Percentiles rank a stretch among this genome's conserved stretches.
Evolutionary conservation across 331 rosid genomes (phyloP).

Genomic region (Phaseolus coccineus): DNA sequence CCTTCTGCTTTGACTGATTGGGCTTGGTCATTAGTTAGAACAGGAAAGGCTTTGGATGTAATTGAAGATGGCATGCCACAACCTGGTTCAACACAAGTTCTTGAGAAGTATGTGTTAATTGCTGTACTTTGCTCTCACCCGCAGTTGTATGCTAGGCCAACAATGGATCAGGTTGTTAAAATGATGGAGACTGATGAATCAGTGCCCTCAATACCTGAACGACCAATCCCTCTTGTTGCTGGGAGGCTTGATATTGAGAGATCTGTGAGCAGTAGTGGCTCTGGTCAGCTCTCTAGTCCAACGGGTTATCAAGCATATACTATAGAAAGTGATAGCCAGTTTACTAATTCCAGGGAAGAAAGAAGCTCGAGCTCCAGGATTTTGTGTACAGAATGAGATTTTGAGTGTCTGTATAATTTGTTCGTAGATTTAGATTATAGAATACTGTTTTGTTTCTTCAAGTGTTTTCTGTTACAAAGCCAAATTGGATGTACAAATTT

Average conservation of each 20-base stretch:
- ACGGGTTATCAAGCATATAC: constrained; percentile 62
- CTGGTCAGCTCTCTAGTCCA: constrained; percentile 58
- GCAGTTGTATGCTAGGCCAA: constrained; percentile 87
- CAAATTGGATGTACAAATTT: constrained; percentile 44
- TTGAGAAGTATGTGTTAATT: constrained; percentile 83
- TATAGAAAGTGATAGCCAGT: constrained; percentile 41
- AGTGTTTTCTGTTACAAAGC: constrained; percentile 39
- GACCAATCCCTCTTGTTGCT: constrained; percentile 81
- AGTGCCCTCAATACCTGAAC: constrained; percentile 71
- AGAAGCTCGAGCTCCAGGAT: constrained; percentile 45
- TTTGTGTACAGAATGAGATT: constrained; percentile 39
- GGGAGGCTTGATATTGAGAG: constrained; percentile 72
- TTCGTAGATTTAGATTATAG: constrained; percentile 46
- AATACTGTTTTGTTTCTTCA: constrained; percentile 30
- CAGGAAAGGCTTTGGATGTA: constrained; percentile 68
- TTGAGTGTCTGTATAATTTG: constrained; percentile 36
- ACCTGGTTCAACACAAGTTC: constrained; percentile 56
- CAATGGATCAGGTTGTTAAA: constrained; percentile 92
- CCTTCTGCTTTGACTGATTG: constrained; percentile 77
- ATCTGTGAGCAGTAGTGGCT: constrained; percentile 63
- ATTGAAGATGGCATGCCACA: constrained; percentile 76
- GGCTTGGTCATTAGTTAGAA: constrained; percentile 89
- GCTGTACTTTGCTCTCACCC: constrained; percentile 95
- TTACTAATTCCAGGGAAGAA: constrained; percentile 46
- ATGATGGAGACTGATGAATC: constrained; percentile 83